These are phyloP conservation scores for Blastobotrys americana DNA, from an alignment of 805 yeast genomes.

Conservation along the genomic window DNA sequence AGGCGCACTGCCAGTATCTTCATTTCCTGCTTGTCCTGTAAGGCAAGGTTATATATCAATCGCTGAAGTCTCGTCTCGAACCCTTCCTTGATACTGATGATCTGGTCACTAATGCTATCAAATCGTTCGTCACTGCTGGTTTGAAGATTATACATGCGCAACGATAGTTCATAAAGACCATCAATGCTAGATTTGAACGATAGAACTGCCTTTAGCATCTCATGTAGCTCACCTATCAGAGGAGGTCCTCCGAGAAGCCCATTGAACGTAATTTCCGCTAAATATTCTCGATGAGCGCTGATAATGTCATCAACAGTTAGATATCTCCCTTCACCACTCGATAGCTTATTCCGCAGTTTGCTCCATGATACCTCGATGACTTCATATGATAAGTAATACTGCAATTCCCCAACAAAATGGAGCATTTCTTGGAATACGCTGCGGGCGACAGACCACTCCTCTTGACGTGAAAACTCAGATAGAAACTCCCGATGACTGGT, in stretches of 20 bases:
- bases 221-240: conserved; percentile 27
- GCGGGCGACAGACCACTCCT: conserved; percentile 23
- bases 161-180: conserved; percentile 22
- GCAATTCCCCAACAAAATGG: conserved; percentile 31
- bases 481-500: conserved; percentile 23
- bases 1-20: conserved; percentile 30
- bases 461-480: conserved; percentile 8
- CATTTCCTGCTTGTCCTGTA: conserved; percentile 29
- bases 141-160: conserved; percentile 6
- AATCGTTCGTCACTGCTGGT: conserved; percentile 8
- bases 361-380: conserved; percentile 36
- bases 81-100: conserved; percentile 14
- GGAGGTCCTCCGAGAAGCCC: conserved; percentile 28
- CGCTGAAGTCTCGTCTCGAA: conserved; percentile 21
- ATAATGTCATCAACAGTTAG: conserved; percentile 32
- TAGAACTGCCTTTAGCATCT: conserved; percentile 25
- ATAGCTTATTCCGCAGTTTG: conserved; percentile 22
- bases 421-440: conserved; percentile 26
- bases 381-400: conserved; percentile 31
- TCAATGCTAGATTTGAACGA: conserved; percentile 21
- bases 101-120: conserved; percentile 12
- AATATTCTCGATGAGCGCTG: conserved; percentile 28
- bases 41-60: conserved; percentile 24
- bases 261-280: conserved; percentile 25
- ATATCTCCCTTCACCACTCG: conserved; percentile 12